These are phyloP conservation scores for Triticum timopheevii DNA, from an alignment of 176 grass and related monocot genomes.

Conservation along the genomic window DNA sequence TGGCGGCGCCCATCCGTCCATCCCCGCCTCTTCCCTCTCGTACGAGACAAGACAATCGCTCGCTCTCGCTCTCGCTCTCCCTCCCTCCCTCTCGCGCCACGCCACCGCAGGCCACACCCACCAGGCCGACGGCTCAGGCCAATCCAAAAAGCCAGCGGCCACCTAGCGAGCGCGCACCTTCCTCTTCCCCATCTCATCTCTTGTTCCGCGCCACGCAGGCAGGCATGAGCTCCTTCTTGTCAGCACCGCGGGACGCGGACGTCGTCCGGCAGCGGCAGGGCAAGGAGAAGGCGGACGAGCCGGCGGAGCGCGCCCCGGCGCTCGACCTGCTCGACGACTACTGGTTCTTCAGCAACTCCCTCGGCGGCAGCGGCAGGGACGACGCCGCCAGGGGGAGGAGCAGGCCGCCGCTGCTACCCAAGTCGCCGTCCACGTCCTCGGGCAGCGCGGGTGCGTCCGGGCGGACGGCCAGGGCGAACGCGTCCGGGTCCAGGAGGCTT, in stretches of 20 bases:
- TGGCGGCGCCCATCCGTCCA: slow-evolving; percentile 3
- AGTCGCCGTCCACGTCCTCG: slow-evolving; percentile 25
- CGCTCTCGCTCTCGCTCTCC: background rate
- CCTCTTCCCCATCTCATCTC: background rate
- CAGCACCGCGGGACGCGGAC: background rate
- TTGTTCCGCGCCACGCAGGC: slow-evolving; percentile 8
- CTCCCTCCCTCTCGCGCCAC: background rate
- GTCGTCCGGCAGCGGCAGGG: background rate
- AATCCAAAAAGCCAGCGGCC: slow-evolving; percentile 8
- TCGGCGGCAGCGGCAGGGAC: slow-evolving; percentile 14
- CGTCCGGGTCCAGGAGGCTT: background rate
- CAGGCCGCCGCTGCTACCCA: slow-evolving; percentile 27
- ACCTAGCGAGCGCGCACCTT: background rate
- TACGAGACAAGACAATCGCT: slow-evolving; percentile 11
- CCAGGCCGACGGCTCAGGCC: background rate
- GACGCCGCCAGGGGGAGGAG: background rate
- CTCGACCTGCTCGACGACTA: slow-evolving; percentile 72
- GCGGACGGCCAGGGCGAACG: background rate
- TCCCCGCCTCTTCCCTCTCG: too few species aligned
- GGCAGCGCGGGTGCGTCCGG: background rate
- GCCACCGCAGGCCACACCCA: background rate
- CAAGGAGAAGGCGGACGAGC: background rate
- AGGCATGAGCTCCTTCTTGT: slow-evolving; percentile 42
- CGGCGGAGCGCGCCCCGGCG: background rate
- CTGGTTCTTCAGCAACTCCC: slow-evolving; percentile 88